phyloP scores from a whole-genome alignment of 2,329 filamentous ascomycete species.

The Hyphodiscus sp. region DNA sequence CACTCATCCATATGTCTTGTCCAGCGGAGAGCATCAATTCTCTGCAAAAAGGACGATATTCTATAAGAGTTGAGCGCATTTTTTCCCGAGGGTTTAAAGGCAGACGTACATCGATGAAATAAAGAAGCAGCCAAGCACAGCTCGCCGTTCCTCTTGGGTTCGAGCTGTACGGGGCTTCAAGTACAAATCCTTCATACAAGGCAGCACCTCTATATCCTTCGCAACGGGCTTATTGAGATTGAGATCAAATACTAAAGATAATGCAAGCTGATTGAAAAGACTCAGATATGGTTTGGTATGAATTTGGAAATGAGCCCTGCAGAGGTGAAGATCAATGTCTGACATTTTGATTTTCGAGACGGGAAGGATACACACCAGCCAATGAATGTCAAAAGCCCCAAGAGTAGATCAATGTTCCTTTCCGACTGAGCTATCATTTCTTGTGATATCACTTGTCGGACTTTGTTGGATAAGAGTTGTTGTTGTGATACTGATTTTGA shows the following conservation, averaged over 20 bases:
- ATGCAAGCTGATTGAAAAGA: constrained; percentile 11
- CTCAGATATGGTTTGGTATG: constrained; percentile 1
- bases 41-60: constrained; percentile 36
- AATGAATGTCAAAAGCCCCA: neutral
- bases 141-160: constrained; percentile 44
- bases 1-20: constrained; percentile 53
- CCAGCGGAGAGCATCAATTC: constrained; percentile 49
- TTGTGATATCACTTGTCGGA: constrained; percentile 40
- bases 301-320: constrained; percentile 30
- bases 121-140: constrained; percentile 42
- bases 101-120: constrained; percentile 33
- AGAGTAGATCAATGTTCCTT: constrained; percentile 31
- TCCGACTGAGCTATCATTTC: constrained; percentile 43
- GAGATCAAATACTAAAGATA: constrained; percentile 12
- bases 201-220: constrained; percentile 1
- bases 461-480: constrained; percentile 32
- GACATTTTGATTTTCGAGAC: neutral
- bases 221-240: constrained; percentile 12
- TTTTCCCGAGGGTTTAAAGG: constrained; percentile 9
- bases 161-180: constrained; percentile 18
- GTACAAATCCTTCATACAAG: constrained; percentile 1
- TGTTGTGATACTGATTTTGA: constrained; percentile 38
- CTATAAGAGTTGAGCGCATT: constrained; percentile 23
- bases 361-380: neutral
- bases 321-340: neutral